Base-by-base conservation (phyloP, 2,329 filamentous ascomycete species). In the Diaporthe velutina region DNA sequence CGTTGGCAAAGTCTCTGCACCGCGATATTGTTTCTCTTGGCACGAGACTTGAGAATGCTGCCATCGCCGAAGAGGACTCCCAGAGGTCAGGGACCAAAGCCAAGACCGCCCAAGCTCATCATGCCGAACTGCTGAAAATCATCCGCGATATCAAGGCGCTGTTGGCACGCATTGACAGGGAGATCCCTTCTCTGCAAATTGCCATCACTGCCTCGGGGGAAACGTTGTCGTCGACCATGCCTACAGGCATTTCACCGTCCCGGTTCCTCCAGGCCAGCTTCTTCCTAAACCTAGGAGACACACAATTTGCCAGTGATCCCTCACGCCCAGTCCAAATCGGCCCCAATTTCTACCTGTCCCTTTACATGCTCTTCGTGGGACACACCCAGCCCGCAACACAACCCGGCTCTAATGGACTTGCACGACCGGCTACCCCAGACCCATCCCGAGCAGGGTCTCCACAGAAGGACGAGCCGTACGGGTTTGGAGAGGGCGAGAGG, bases 161-260 rank as follows among this genome's bases (percentile, higher is more conserved):
- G 3, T 88, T 98, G 2, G 85, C 86, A 15, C 91, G 93, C 12
- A 98, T 99, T 76, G 96, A 98, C 82, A 93, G 97, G 82, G 94
- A 96, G 17, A 95, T 98, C 15, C 96, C 96, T 0, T 87, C 98
- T 4, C 93, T 99, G 81, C 98, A 97, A 79, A 88, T 99, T 38
- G 97, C 97, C 73, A 98, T 99, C 77, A 97, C 95, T 2, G 96
- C 96, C 0, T 98, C 96, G 1, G 97, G 97, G 0, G 95, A 96
- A 73, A 97, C 91, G 74, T 87, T 98, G 40, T 95, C 94, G 0
- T 94, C 94, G 0, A 93, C 92, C 3, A 86, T 98, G 38, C 94
- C 95, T 0, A 88, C 93, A 1, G 93, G 93, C 13, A 94, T 98
- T 58, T 98, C 96, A 1, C 96, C 96, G 1, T 98, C 96, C 6